Evolutionary conservation across 192 early-diverging fungal genomes (phyloP).

Genomic region (Entomortierella chlamydospora): DNA sequence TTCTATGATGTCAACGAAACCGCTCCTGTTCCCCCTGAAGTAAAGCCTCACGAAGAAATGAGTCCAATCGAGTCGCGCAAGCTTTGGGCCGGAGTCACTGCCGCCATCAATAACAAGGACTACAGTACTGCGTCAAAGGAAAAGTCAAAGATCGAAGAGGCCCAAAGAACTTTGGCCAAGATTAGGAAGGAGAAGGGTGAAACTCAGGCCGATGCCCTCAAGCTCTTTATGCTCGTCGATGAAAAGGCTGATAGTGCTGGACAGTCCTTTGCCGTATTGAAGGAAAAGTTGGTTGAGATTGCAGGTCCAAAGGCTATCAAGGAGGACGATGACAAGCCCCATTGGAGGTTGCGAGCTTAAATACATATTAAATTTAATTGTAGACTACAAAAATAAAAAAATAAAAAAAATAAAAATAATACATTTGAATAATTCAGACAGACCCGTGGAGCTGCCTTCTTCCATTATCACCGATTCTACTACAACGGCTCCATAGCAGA

Average conservation of each 20-base stretch:
- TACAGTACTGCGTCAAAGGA: conserved; percentile 74
- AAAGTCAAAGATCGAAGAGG: conserved; percentile 76
- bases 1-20: conserved; percentile 71
- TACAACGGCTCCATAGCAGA: too few relatives aligned
- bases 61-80: conserved; percentile 71
- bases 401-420: too few relatives aligned
- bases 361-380: too few relatives aligned
- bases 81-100: conserved; percentile 77
- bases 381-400: too few relatives aligned
- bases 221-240: conserved; percentile 29
- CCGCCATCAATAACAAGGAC: conserved; percentile 72
- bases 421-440: too few relatives aligned
- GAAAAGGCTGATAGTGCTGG: conserved; percentile 24
- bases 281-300: conserved; percentile 5
- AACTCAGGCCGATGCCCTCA: conserved; percentile 39
- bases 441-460: too few relatives aligned
- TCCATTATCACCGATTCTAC: too few relatives aligned
- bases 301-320: conserved; percentile 30
- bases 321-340: conserved; percentile 39
- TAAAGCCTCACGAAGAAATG: conserved; percentile 70
- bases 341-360: conserved; percentile 29
- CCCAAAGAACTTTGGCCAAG: conserved; percentile 72
- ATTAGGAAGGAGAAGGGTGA: conserved; percentile 63
- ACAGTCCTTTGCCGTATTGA: conserved; percentile 8
- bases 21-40: conserved; percentile 66